These are phyloP conservation scores for Thalassiosira ordinaria DNA, from an alignment of 352 stramenopile species.

Conservation along the genomic window DNA sequence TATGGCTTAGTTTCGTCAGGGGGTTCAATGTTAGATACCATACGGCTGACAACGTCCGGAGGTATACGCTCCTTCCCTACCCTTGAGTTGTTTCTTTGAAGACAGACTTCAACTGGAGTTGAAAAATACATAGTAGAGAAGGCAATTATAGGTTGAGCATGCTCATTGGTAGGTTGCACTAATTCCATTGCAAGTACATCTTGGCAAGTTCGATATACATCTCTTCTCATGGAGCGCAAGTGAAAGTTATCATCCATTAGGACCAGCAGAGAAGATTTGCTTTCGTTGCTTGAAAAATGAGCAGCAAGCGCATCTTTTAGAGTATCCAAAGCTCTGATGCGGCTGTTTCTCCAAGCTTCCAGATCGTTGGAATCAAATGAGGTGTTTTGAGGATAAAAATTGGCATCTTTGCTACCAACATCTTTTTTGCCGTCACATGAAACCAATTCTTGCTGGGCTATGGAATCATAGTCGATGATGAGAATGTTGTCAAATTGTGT, in stretches of 20 bases:
- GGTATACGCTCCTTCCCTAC: constrained; percentile 52
- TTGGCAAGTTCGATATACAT: constrained; percentile 67
- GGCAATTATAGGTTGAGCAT: constrained; percentile 31
- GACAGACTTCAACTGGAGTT: constrained; percentile 58
- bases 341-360: constrained; percentile 69
- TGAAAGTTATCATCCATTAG: constrained; percentile 85
- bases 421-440: not conserved
- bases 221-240: constrained; percentile 79
- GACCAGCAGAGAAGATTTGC: constrained; percentile 49
- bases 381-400: not conserved
- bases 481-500: constrained; percentile 29
- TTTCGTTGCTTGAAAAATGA: constrained; percentile 30
- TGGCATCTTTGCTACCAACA: not conserved
- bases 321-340: constrained; percentile 49
- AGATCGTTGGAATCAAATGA: constrained; percentile 39
- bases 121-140: constrained; percentile 45
- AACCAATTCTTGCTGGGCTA: constrained; percentile 32
- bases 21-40: constrained; percentile 65
- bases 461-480: constrained; percentile 58
- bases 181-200: constrained; percentile 17
- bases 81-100: constrained; percentile 64
- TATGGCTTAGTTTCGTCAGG: constrained; percentile 54
- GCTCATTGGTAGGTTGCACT: not conserved
- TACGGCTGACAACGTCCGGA: constrained; percentile 60
- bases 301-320: constrained; percentile 52